Evolutionary conservation across 306 rosid genomes (phyloP).

Genomic region (Ziziphus jujuba): DNA sequence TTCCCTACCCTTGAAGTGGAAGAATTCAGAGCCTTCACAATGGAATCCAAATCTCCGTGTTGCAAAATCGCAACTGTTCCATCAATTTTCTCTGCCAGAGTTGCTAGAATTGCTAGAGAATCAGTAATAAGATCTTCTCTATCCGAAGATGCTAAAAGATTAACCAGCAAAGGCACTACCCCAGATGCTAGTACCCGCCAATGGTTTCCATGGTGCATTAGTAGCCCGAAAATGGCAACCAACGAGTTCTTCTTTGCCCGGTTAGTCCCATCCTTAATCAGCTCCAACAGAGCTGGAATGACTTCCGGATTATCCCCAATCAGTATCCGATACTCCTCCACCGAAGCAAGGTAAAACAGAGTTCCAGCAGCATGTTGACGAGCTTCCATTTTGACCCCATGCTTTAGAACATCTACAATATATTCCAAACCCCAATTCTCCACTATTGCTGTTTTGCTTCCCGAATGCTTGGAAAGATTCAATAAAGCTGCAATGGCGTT

Average conservation of each 20-base stretch:
- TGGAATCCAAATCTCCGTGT: conserved; percentile 40
- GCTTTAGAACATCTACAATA: conserved; percentile 51
- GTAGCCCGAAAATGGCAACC: conserved; percentile 68
- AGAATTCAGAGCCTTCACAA: conserved; percentile 44
- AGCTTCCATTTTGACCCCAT: conserved; percentile 49
- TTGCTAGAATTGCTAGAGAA: conserved; percentile 62
- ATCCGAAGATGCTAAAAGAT: conserved; percentile 33
- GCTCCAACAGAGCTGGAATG: conserved; percentile 49
- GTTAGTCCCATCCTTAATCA: conserved; percentile 43
- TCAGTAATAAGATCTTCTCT: conserved; percentile 55
- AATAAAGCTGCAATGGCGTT: conserved; percentile 69
- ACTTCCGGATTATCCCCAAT: conserved; percentile 60
- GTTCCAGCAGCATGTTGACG: conserved; percentile 68
- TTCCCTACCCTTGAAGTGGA: conserved; percentile 56
- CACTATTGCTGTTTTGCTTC: conserved; percentile 44
- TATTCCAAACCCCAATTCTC: conserved; percentile 53
- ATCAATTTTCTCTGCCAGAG: conserved; percentile 59
- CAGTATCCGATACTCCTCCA: conserved; percentile 44
- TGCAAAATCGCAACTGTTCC: conserved; percentile 45
- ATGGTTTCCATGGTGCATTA: conserved; percentile 51
- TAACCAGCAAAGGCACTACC: conserved; percentile 48
- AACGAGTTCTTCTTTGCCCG: conserved; percentile 65
- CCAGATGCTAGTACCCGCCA: conserved; percentile 47
- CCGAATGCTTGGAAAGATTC: conserved; percentile 65
- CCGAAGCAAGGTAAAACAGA: conserved; percentile 69